Evolutionary conservation across 2,329 filamentous ascomycete genomes (phyloP).

Genomic region (Diaporthe sp.): DNA sequence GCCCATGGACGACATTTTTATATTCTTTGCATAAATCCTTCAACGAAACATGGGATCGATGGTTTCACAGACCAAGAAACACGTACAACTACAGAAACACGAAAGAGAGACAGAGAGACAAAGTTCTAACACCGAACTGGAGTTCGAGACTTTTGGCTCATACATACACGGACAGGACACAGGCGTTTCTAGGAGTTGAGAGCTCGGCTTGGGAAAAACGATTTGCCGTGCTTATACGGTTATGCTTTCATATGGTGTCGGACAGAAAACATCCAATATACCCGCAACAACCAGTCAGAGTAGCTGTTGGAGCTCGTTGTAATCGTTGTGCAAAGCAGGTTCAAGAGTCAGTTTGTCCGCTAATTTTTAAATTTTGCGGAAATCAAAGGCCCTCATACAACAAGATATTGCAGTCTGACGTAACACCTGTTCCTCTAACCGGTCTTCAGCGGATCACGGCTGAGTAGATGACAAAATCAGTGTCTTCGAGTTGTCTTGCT

Average conservation of each 20-base stretch:
- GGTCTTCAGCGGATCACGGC: background rate
- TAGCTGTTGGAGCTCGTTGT: background rate
- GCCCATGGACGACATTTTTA: background rate
- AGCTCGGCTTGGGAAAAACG: background rate
- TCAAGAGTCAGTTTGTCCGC: background rate
- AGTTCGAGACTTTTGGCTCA: background rate
- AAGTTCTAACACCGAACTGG: background rate
- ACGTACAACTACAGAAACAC: background rate
- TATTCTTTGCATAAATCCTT: background rate
- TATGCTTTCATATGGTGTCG: background rate
- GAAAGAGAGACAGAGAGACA: background rate
- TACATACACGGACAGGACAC: background rate
- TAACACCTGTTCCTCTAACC: background rate
- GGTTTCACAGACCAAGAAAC: background rate
- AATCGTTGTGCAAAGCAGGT: background rate
- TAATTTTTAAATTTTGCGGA: background rate
- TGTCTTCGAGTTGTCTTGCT: background rate
- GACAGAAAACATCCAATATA: background rate
- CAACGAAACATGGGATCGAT: background rate
- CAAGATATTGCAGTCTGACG: background rate
- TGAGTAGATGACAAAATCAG: background rate
- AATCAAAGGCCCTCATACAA: background rate
- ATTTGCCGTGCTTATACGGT: background rate
- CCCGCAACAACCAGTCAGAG: background rate
- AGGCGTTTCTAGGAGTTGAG: constrained; percentile 16